Percentiles rank a stretch among this genome's conserved stretches.
Evolutionary conservation across 805 yeast genomes (phyloP).

Genomic region (Candida suzukii): DNA sequence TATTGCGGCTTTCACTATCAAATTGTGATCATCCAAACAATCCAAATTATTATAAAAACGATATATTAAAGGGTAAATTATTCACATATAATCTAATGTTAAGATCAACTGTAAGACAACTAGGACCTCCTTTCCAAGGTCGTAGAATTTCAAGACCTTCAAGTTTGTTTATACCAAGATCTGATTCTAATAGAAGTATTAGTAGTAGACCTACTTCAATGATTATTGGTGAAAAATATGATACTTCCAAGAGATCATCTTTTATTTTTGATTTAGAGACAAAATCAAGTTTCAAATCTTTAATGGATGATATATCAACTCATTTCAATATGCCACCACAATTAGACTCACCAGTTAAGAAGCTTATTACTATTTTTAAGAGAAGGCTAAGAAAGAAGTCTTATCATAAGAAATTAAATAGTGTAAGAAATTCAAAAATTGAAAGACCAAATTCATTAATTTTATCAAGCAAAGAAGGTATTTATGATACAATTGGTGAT

Average conservation of each 20-base stretch:
- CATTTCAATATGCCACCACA: background rate
- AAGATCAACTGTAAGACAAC: slow-evolving; percentile 8
- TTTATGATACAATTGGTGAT: background rate
- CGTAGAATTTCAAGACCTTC: background rate
- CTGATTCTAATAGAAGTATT: too few species aligned
- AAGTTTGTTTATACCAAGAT: background rate
- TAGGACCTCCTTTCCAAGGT: slow-evolving; percentile 15
- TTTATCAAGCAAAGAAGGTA: background rate
- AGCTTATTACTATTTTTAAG: background rate
- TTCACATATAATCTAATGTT: slow-evolving; percentile 11
- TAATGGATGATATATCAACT: background rate
- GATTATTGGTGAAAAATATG: too few species aligned
- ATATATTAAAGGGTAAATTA: slow-evolving; percentile 16
- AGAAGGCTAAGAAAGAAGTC: background rate
- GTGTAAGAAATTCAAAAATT: background rate
- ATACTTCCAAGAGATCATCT: too few species aligned
- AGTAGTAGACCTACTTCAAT: too few species aligned
- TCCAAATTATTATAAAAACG: slow-evolving; percentile 13
- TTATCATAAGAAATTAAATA: background rate
- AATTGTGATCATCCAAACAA: slow-evolving; percentile 7
- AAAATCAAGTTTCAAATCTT: background rate
- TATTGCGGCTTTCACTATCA: slow-evolving; percentile 1
- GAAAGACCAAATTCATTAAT: background rate
- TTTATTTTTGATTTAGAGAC: background rate
- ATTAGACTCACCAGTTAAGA: background rate